Evolutionary conservation across 257 asterid species (phyloP).

Genomic region (Solanum medicagineum): DNA sequence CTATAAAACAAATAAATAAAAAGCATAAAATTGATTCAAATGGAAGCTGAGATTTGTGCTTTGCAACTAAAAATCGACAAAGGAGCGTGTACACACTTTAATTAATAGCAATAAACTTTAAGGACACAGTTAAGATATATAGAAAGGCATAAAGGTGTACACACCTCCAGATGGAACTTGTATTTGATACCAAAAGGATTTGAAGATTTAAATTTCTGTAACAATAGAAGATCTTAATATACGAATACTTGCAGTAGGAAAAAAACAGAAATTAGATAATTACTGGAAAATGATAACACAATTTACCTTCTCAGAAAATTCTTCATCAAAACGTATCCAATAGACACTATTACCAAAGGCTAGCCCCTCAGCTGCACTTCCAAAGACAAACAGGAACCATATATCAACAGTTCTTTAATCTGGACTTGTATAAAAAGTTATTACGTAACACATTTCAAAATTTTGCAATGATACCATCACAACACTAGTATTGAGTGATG

Average conservation of each 20-base stretch:
- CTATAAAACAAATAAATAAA: neutral
- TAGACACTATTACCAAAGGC: conserved; percentile 83
- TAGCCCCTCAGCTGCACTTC: conserved; percentile 78
- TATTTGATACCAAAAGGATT: conserved; percentile 90
- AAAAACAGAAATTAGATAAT: neutral
- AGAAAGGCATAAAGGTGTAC: conserved; percentile 2
- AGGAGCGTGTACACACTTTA: neutral
- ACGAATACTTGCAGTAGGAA: neutral
- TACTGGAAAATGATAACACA: neutral
- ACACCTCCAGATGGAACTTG: conserved; percentile 89
- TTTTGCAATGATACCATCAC: neutral
- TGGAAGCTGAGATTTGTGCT: neutral
- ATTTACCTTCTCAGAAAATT: conserved; percentile 57
- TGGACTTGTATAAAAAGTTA: neutral
- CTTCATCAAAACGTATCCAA: conserved; percentile 81
- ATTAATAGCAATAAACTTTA: neutral
- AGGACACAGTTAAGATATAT: neutral
- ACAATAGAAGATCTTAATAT: neutral
- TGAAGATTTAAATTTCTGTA: conserved; percentile 78
- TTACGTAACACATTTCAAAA: neutral
- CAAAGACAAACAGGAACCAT: neutral
- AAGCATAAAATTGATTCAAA: neutral
- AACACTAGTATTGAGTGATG: neutral
- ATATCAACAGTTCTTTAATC: neutral
- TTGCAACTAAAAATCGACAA: neutral